phyloP scores from a whole-genome alignment of 257 asterid genomes.

The Penstemon eatonii region DNA sequence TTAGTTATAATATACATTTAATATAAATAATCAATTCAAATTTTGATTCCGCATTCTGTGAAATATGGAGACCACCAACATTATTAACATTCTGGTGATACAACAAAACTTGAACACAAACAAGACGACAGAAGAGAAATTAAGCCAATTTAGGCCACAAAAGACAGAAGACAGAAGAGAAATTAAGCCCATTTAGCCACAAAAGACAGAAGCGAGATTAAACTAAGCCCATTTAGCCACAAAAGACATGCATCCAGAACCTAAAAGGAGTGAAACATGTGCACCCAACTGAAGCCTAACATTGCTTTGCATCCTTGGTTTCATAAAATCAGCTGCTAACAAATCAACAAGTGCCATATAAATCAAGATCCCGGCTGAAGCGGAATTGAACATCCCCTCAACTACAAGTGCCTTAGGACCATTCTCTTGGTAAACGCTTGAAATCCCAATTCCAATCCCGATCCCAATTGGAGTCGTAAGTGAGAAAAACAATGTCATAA shows the following conservation, averaged over 20 bases:
- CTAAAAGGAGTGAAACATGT: slow-evolving; percentile 50
- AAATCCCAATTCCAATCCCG: slow-evolving; percentile 56
- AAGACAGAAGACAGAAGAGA: not conserved
- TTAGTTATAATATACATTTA: too few species aligned
- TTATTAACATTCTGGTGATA: not conserved
- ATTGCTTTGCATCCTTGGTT: slow-evolving; percentile 53
- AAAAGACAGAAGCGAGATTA: slow-evolving; percentile 20
- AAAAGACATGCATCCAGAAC: slow-evolving; percentile 61
- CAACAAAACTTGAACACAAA: not conserved
- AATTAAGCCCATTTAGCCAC: too few species aligned
- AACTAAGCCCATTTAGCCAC: slow-evolving; percentile 64
- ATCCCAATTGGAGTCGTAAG: slow-evolving; percentile 61
- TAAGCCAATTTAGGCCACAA: not conserved
- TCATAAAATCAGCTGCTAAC: slow-evolving; percentile 65
- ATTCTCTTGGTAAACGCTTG: slow-evolving; percentile 43
- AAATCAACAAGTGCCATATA: slow-evolving; percentile 69
- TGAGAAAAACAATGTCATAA: slow-evolving; percentile 58
- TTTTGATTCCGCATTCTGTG: too few species aligned
- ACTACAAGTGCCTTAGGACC: slow-evolving; percentile 44
- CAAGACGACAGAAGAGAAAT: not conserved
- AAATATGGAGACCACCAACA: not conserved
- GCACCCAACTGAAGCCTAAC: slow-evolving; percentile 61
- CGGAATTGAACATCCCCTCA: slow-evolving; percentile 51
- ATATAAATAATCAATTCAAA: too few species aligned
- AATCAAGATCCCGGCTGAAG: slow-evolving; percentile 60